Percentiles rank a stretch among this genome's conserved stretches.
Evolutionary conservation across 768 basidiomycete species (phyloP).

Genomic region (Suillus brevipes): DNA sequence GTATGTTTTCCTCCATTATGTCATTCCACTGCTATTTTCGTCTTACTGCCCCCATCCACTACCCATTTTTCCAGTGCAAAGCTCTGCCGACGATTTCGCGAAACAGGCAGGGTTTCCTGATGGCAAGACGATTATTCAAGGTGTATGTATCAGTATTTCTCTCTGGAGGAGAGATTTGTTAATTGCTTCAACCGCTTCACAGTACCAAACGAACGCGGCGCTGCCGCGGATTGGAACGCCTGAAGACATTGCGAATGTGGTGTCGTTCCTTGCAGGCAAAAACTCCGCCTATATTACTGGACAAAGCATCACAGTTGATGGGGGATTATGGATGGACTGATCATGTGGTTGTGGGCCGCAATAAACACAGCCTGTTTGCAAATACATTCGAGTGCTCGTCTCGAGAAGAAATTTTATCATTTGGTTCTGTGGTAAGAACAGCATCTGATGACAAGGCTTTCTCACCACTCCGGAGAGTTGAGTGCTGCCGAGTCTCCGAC

Average conservation of each 20-base stretch:
- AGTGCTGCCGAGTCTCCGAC: too few relatives aligned
- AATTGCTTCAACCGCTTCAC: not conserved
- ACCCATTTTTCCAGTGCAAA: not conserved
- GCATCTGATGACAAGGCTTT: too few relatives aligned
- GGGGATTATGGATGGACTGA: conserved; percentile 8
- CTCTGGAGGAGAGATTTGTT: not conserved
- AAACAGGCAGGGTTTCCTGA: not conserved
- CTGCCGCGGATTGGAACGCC: conserved; percentile 9
- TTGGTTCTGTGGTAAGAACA: too few relatives aligned
- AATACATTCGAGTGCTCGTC: not conserved
- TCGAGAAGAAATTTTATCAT: not conserved
- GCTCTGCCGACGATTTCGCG: not conserved
- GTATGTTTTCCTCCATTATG: not conserved
- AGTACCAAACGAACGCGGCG: conserved; percentile 15
- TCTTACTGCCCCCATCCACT: not conserved
- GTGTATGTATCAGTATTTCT: not conserved
- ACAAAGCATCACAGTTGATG: conserved; percentile 10
- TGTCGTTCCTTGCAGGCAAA: conserved; percentile 34
- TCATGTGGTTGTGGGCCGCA: not conserved
- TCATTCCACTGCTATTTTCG: not conserved
- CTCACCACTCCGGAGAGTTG: too few relatives aligned
- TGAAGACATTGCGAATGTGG: conserved; percentile 28
- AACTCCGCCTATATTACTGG: conserved; percentile 33
- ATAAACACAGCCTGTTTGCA: not conserved
- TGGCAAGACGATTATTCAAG: not conserved